Percentiles rank a stretch among this genome's conserved stretches.
These are phyloP conservation scores for Neurospora crassa DNA, from an alignment of 2,329 filamentous ascomycete genomes.

Conservation along the genomic window DNA sequence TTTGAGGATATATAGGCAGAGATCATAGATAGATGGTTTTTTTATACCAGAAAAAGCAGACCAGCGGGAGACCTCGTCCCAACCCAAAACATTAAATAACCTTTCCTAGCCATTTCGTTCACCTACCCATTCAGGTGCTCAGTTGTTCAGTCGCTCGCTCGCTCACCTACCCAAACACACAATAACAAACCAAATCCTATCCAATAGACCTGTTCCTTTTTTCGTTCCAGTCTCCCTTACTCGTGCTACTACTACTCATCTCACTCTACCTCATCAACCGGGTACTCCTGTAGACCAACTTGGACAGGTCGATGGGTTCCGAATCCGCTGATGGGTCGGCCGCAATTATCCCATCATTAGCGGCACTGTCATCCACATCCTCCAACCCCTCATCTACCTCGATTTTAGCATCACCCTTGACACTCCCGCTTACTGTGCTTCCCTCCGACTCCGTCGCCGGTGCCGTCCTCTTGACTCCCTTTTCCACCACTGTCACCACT, in stretches of 20 bases:
- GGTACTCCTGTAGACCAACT: slow-evolving; percentile 34
- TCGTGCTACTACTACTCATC: not conserved
- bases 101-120: not conserved
- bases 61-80: not conserved
- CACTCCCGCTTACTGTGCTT: not conserved
- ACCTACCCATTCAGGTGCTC: not conserved
- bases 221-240: not conserved
- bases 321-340: slow-evolving; percentile 36
- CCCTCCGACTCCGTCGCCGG: not conserved
- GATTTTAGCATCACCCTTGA: not conserved
- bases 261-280: slow-evolving; percentile 18
- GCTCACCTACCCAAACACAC: not conserved
- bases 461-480: slow-evolving; percentile 1
- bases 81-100: not conserved
- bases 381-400: slow-evolving; percentile 35
- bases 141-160: not conserved
- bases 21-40: not conserved
- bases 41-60: not conserved
- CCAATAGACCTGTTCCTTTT: not conserved
- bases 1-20: not conserved
- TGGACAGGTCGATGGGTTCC: slow-evolving; percentile 23
- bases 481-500: not conserved
- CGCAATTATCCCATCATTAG: slow-evolving; percentile 12
- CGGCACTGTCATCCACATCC: slow-evolving; percentile 21
- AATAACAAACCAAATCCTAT: not conserved